Base-by-base conservation (phyloP, 2,329 filamentous ascomycete species). In the Periconia macrospinosa region DNA sequence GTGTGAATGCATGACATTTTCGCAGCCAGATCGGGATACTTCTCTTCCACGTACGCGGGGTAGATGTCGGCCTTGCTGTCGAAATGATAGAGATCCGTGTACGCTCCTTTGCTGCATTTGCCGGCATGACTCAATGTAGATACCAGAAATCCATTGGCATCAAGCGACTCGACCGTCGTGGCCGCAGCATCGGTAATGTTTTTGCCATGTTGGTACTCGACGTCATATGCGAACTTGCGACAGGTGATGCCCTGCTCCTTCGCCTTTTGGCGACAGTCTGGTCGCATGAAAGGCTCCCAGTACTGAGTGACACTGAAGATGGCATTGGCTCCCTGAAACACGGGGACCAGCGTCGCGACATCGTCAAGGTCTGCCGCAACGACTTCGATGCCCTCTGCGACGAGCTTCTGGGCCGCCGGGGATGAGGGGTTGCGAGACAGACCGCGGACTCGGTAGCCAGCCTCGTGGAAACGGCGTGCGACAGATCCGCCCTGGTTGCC, bases 401-500 rank as follows among this genome's bases (percentile, higher is more conserved):
- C 58, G 30, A 75, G 66, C 6, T 47, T 50, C 19, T 57, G 49
- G 10, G 62, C 55, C n/a, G 55, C 56, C 19, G 47, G 19, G n/a
- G 56, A 59, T 1, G 48, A 30, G 0, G 41, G 10, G 70, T 58
- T 78, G 71, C 64, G 74, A 67, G 81, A 19, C 75, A 83, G 61
- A 77, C 79, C 14, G 75, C 80, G 45, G 69, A 82, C 53, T 75
- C 80, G 68, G 79, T 81, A 73, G 75, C 76, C 30, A 71, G 75
- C 13, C 76, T 78, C 49, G 40, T 78, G 75, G 20, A 78, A 76
- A 5, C 63, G 52, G 10, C 48, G 35, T 20, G 60, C 65, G 30
- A 69, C 63, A 5, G 63, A 60, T 1, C 56, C 56, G 9, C 65
- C 65, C 50, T 68, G 66, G 15, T 62, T 63, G n/a, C 68, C 63